Conservation (phyloP, 805 yeast genomes). For the Suhomyces faveliae region DNA sequence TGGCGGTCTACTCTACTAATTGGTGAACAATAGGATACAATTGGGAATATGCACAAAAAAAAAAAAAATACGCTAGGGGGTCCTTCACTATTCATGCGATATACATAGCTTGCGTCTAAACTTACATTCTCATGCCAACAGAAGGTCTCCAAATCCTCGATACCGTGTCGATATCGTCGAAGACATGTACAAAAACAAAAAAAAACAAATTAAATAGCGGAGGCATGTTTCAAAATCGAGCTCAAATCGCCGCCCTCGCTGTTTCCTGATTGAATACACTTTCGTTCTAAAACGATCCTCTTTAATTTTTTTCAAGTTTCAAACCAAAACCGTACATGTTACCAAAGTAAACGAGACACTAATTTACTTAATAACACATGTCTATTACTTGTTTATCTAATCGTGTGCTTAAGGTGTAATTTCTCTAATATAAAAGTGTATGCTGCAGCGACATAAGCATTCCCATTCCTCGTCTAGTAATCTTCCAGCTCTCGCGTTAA, state of each 20-base stretch:
- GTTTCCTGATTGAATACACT: neutral
- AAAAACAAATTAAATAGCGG: neutral
- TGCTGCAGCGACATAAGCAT: neutral
- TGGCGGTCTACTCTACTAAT: neutral
- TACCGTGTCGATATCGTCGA: neutral
- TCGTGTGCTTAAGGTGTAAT: neutral
- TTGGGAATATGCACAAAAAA: neutral
- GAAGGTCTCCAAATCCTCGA: neutral
- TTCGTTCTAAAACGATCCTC: neutral
- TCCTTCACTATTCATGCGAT: neutral
- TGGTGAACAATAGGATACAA: neutral
- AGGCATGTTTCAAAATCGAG: neutral
- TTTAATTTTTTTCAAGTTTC: neutral
- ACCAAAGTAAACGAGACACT: neutral
- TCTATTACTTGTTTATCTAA: neutral
- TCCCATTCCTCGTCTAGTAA: neutral
- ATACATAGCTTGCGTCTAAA: neutral
- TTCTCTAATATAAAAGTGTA: neutral
- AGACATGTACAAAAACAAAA: neutral
- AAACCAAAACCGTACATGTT: neutral
- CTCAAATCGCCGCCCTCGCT: neutral
- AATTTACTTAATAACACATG: neutral
- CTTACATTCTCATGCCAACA: neutral
- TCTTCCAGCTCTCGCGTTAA: neutral
- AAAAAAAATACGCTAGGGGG: neutral